phyloP scores from a whole-genome alignment of 805 yeast genomes.

The Saccharomycopsis schoenii region DNA sequence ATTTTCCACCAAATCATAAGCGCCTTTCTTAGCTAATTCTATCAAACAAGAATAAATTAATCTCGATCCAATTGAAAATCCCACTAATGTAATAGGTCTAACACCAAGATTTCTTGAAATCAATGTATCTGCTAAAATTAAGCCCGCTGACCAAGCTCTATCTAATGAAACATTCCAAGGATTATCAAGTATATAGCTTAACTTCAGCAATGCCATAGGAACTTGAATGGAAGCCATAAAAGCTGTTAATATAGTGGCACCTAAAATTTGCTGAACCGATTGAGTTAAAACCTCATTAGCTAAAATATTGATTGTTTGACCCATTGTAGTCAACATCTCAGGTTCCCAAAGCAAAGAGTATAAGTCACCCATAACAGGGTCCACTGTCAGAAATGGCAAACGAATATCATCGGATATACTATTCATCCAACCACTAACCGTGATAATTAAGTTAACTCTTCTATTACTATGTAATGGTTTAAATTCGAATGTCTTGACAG shows the following conservation, averaged over 20 bases:
- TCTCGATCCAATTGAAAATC: conserved; percentile 89
- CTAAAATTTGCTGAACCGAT: conserved; percentile 89
- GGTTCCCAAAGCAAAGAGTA: conserved; percentile 96
- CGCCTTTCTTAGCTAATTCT: conserved; percentile 78
- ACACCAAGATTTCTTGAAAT: conserved; percentile 83
- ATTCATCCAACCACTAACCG: conserved; percentile 97
- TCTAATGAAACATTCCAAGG: conserved; percentile 98
- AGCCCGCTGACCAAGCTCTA: conserved; percentile 95
- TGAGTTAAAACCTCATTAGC: conserved; percentile 92
- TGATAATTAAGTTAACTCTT: conserved; percentile 74
- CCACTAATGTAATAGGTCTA: conserved; percentile 84
- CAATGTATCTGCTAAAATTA: conserved; percentile 81
- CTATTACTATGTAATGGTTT: conserved; percentile 86
- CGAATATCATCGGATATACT: conserved; percentile 93
- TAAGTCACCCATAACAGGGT: conserved; percentile 96
- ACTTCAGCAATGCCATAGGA: conserved; percentile 84
- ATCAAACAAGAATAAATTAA: conserved; percentile 82
- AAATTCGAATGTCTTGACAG: conserved; percentile 88
- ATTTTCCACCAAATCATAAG: conserved; percentile 80
- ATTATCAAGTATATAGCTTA: conserved; percentile 83
- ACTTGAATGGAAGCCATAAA: conserved; percentile 87
- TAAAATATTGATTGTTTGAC: conserved; percentile 87
- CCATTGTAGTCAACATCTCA: conserved; percentile 90
- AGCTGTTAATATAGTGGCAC: conserved; percentile 81
- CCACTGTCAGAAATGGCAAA: conserved; percentile 91